These are phyloP conservation scores for Nitzschia palea DNA, from an alignment of 108 stramenopile species.

Conservation along the genomic window DNA sequence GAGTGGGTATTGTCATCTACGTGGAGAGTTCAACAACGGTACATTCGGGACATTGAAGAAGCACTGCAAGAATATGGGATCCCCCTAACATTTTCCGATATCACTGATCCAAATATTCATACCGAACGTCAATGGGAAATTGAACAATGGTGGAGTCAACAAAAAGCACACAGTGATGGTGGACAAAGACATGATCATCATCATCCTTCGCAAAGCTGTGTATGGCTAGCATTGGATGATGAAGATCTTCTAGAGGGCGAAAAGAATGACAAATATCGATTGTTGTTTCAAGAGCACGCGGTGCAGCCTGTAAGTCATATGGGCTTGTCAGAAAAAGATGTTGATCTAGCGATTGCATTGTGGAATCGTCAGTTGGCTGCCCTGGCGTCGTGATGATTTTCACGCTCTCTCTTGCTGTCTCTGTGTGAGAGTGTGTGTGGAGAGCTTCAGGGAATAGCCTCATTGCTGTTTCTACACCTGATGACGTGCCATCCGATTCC, in stretches of 20 bases:
- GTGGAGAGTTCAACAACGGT: slow-evolving; percentile 53
- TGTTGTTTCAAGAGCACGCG: slow-evolving; percentile 42
- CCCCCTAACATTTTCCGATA: slow-evolving; percentile 44
- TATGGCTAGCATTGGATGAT: slow-evolving; percentile 75
- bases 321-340: slow-evolving; percentile 52
- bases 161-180: slow-evolving; percentile 8
- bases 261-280: slow-evolving; percentile 22
- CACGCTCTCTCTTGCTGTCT: too few species aligned
- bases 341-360: slow-evolving; percentile 37
- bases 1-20: slow-evolving; percentile 60
- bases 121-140: slow-evolving; percentile 71
- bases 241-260: slow-evolving; percentile 62
- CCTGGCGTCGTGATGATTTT: too few species aligned
- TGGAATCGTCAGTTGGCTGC: slow-evolving; percentile 61
- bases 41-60: slow-evolving; percentile 57
- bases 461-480: too few species aligned
- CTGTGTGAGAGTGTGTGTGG: too few species aligned
- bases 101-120: slow-evolving; percentile 58
- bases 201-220: background rate
- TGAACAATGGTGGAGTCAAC: slow-evolving; percentile 41
- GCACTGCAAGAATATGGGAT: slow-evolving; percentile 41
- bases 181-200: background rate
- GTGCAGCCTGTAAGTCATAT: slow-evolving; percentile 52
- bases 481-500: too few species aligned
- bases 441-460: too few species aligned